These are phyloP conservation scores for Verticillium tricorpus DNA, from an alignment of 2,329 filamentous ascomycete species.

Conservation along the genomic window DNA sequence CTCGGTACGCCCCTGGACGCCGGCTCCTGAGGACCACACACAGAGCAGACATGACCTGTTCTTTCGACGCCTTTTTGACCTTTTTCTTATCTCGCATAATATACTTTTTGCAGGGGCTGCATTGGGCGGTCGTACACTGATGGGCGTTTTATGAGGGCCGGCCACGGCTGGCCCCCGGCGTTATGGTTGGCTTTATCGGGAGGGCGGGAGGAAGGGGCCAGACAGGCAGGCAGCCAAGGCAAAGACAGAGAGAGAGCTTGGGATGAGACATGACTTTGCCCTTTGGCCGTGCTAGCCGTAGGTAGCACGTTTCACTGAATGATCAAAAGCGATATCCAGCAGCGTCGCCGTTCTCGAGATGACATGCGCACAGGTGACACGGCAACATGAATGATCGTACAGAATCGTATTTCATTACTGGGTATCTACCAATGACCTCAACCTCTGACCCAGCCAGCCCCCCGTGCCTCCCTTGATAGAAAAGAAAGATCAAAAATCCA, in stretches of 20 bases:
- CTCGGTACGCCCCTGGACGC: background rate
- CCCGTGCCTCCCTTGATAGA: background rate
- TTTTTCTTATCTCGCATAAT: background rate
- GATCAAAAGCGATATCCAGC: background rate
- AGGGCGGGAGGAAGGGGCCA: background rate
- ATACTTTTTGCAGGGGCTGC: background rate
- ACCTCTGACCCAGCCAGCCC: background rate
- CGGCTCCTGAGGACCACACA: background rate
- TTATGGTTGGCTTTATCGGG: background rate
- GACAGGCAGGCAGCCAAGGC: background rate
- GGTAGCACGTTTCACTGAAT: background rate
- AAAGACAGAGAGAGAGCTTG: background rate
- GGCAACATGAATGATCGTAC: background rate
- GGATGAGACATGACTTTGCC: background rate
- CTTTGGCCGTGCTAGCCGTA: background rate
- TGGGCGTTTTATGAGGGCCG: background rate
- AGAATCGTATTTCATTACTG: background rate
- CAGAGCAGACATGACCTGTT: background rate
- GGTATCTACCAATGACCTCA: background rate
- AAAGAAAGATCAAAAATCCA: background rate
- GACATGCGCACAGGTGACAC: background rate
- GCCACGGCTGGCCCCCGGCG: background rate
- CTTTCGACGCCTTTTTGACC: background rate
- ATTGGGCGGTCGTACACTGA: background rate
- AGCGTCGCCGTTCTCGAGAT: background rate